phyloP scores from a whole-genome alignment of 768 basidiomycete genomes.

The Pulveroboletus sp. region DNA sequence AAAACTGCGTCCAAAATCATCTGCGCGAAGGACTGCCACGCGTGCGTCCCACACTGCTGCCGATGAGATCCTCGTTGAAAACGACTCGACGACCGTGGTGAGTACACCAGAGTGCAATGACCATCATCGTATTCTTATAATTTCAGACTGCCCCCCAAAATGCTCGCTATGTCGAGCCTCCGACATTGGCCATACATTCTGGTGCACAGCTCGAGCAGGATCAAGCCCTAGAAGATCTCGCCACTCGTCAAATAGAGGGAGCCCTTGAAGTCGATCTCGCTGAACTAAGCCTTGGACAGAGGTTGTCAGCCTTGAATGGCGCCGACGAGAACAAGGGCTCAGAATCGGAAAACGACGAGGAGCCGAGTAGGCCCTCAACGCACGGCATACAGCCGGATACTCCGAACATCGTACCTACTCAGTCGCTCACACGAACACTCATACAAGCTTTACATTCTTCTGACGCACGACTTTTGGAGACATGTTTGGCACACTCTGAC shows the following conservation, averaged over 20 bases:
- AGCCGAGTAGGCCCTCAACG: constrained; percentile 28
- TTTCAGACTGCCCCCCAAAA: constrained; percentile 44
- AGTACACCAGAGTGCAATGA: neutral
- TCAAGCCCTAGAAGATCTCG: constrained; percentile 45
- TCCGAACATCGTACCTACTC: constrained; percentile 57
- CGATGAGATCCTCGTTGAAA: constrained; percentile 26
- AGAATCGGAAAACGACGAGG: constrained; percentile 45
- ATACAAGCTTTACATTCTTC: constrained; percentile 96
- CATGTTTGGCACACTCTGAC: constrained; percentile 82
- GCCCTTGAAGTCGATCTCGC: constrained; percentile 79
- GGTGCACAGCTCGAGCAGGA: constrained; percentile 64
- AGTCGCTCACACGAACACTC: constrained; percentile 87
- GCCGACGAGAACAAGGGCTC: constrained; percentile 32
- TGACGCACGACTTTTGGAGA: constrained; percentile 82
- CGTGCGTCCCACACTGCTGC: neutral
- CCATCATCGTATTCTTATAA: constrained; percentile 15
- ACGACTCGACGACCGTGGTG: constrained; percentile 16
- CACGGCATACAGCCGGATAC: constrained; percentile 22
- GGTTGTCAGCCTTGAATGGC: constrained; percentile 70
- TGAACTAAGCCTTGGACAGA: constrained; percentile 88
- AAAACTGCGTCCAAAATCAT: constrained; percentile 51
- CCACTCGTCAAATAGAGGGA: constrained; percentile 53
- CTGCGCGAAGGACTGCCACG: constrained; percentile 17
- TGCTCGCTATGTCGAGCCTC: constrained; percentile 60
- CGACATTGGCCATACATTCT: constrained; percentile 58